Conservation (phyloP, 345 rosid species). For the Corymbia maculata region DNA sequence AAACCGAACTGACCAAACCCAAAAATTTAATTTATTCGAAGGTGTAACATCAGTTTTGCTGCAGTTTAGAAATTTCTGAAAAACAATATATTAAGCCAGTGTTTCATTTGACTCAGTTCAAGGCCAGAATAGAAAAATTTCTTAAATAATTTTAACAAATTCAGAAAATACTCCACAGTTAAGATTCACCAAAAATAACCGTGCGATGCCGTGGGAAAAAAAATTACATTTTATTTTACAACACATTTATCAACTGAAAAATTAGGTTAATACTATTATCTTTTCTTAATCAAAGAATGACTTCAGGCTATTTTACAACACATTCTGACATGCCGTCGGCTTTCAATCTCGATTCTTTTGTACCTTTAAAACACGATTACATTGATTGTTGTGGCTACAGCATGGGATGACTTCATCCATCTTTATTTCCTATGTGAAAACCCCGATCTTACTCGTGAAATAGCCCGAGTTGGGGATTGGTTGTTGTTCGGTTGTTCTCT, state of each 20-base stretch:
- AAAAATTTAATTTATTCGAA: neutral
- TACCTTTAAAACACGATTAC: neutral
- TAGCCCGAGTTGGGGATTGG: neutral
- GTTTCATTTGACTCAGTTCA: neutral
- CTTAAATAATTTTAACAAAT: neutral
- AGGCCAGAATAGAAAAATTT: neutral
- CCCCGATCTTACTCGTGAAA: neutral
- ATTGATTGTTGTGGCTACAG: neutral
- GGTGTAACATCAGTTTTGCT: neutral
- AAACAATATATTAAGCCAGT: neutral
- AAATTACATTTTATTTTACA: no score
- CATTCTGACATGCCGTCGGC: neutral
- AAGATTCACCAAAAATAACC: neutral
- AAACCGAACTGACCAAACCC: neutral
- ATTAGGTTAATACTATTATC: no score
- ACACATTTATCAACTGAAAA: no score
- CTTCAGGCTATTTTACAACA: no score
- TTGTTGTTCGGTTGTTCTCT: neutral
- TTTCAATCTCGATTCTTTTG: neutral
- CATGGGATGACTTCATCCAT: neutral
- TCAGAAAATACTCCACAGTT: neutral
- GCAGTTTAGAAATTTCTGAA: no score
- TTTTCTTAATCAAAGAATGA: no score
- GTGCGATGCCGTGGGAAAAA: no score
- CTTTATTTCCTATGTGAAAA: neutral